Conservation (phyloP, 495 filamentous ascomycete species). For the Pyronema domesticum region DNA sequence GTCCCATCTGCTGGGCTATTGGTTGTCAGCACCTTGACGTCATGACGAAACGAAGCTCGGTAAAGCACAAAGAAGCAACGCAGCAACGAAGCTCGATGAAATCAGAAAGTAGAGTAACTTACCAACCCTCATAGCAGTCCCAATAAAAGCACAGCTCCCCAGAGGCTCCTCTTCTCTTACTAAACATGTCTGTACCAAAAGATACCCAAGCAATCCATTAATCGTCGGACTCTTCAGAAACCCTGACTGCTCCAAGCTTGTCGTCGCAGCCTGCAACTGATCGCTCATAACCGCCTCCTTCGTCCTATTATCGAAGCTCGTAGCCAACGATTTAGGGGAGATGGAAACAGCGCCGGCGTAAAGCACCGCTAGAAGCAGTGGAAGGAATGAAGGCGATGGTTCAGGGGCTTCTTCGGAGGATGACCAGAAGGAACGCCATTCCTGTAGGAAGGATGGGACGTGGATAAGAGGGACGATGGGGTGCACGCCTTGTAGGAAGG, state of each 20-base stretch:
- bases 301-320: neutral
- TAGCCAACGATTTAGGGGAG: conserved; percentile 5
- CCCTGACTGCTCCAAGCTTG: conserved; percentile 10
- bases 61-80: neutral
- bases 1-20: conserved; percentile 55
- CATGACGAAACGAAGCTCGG: too few relatives aligned
- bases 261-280: conserved; percentile 13
- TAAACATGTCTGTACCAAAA: conserved; percentile 19
- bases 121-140: conserved; percentile 19
- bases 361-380: conserved; percentile 13
- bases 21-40: conserved; percentile 15
- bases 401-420: conserved; percentile 15
- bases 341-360: conserved; percentile 20
- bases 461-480: conserved; percentile 22
- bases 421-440: conserved; percentile 16
- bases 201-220: conserved; percentile 16
- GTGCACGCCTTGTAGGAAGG: conserved; percentile 19
- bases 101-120: neutral
- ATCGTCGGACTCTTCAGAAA: conserved; percentile 18
- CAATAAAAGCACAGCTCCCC: conserved; percentile 19
- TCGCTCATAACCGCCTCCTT: neutral
- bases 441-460: conserved; percentile 12
- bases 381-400: conserved; percentile 8
- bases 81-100: neutral
- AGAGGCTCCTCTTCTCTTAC: conserved; percentile 21